phyloP scores from a whole-genome alignment of 352 stramenopile species.

The Phytophthora sp. region DNA sequence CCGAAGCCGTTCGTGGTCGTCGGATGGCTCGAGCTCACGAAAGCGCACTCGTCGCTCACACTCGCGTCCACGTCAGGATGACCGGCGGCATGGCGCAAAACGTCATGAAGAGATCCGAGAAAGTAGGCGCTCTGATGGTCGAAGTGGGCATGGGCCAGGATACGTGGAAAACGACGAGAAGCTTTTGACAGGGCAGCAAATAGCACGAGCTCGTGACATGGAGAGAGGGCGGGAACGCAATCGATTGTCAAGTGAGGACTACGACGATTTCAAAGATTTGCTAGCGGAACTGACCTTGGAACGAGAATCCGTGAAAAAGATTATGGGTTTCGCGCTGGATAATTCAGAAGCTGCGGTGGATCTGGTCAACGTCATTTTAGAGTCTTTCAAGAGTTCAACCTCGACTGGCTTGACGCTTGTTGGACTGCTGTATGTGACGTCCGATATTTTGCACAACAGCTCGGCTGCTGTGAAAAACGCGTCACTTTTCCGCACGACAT shows the following conservation, averaged over 20 bases:
- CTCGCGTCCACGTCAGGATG: conserved; percentile 23
- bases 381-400: conserved; percentile 48
- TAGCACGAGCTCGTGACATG: conserved; percentile 70
- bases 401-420: conserved; percentile 57
- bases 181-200: conserved; percentile 74
- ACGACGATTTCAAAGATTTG: conserved; percentile 60
- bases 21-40: conserved; percentile 24
- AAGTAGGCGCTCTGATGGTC: conserved; percentile 11
- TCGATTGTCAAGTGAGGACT: conserved; percentile 53
- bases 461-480: conserved; percentile 88
- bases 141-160: neutral
- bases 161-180: conserved; percentile 26
- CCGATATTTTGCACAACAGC: conserved; percentile 92
- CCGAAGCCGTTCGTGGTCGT: conserved; percentile 38
- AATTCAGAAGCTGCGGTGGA: conserved; percentile 81
- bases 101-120: conserved; percentile 15
- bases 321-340: conserved; percentile 83
- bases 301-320: conserved; percentile 67
- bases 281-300: conserved; percentile 62
- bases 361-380: conserved; percentile 57
- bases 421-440: conserved; percentile 81
- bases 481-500: conserved; percentile 88
- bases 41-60: conserved; percentile 26
- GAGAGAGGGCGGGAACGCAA: conserved; percentile 64
- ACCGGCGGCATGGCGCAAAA: conserved; percentile 13